phyloP scores from a whole-genome alignment of 164 flowering plant species.

The Nelumbo lutea region DNA sequence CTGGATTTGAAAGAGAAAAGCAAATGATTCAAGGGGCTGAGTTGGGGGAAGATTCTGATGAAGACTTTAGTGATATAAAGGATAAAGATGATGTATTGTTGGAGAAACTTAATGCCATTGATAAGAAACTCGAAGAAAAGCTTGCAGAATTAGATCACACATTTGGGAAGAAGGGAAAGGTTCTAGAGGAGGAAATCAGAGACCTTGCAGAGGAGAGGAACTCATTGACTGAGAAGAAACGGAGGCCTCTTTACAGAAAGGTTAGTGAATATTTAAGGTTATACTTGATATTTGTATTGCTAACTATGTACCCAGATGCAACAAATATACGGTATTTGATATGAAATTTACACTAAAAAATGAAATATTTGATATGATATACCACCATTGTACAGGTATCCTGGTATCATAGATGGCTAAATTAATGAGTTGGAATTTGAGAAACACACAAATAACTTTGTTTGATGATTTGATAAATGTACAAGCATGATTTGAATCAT shows the following conservation, averaged over 20 bases:
- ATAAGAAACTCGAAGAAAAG: conserved; percentile 77
- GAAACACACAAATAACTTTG: too few species aligned
- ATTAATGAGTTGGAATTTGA: too few species aligned
- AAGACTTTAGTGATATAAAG: conserved; percentile 55
- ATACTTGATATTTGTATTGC: neutral
- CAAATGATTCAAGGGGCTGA: conserved; percentile 26
- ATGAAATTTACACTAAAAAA: too few species aligned
- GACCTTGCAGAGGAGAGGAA: conserved; percentile 94
- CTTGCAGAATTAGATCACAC: conserved; percentile 75
- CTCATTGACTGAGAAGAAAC: conserved; percentile 67
- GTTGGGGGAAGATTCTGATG: conserved; percentile 42
- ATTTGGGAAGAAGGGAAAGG: conserved; percentile 84
- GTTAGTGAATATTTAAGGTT: conserved; percentile 36
- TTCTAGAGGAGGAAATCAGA: conserved; percentile 83
- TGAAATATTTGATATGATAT: too few species aligned
- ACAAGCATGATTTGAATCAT: too few species aligned
- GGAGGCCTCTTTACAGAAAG: conserved; percentile 71
- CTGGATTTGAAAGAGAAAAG: conserved; percentile 41
- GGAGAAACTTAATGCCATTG: conserved; percentile 69
- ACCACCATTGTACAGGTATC: too few species aligned
- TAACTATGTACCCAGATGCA: neutral
- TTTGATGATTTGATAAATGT: too few species aligned
- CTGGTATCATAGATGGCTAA: too few species aligned
- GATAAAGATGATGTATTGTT: conserved; percentile 67
- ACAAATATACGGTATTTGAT: too few species aligned